Evolutionary conservation across 371 early-diverging fungal species (phyloP).

Genomic region (Syncephalastrum monosporum): DNA sequence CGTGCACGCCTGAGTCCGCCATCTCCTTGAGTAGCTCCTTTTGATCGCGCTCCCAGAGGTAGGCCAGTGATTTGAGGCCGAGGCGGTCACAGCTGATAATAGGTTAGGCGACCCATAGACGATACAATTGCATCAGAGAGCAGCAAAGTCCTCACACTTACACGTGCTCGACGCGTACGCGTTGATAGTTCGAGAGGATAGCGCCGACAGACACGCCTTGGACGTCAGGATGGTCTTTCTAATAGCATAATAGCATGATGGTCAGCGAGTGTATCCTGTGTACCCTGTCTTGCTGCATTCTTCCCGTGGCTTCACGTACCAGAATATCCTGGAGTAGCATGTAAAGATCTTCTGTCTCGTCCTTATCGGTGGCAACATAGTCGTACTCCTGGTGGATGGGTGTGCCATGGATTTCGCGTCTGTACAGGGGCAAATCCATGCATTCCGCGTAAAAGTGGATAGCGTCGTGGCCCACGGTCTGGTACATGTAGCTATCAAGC

Average conservation of each 20-base stretch:
- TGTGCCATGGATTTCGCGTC: conserved; percentile 73
- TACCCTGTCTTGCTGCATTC: no score
- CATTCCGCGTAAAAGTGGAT: conserved; percentile 85
- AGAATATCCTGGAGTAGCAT: conserved; percentile 68
- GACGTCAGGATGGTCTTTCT: conserved; percentile 75
- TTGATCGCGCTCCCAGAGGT: conserved; percentile 95
- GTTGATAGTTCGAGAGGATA: conserved; percentile 97
- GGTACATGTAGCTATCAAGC: conserved; percentile 98
- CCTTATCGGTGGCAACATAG: conserved; percentile 61
- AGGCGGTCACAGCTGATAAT: conserved; percentile 75
- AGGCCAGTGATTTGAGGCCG: conserved; percentile 83
- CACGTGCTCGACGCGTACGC: conserved; percentile 96
- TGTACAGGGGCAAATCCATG: conserved; percentile 89
- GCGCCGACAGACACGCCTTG: conserved; percentile 97
- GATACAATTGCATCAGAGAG: neutral
- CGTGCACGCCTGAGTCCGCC: conserved; percentile 83
- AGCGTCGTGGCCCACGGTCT: conserved; percentile 97
- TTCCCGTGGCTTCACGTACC: conserved; percentile 25
- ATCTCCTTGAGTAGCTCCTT: conserved; percentile 86
- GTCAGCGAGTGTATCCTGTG: no score
- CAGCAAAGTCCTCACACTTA: conserved; percentile 29
- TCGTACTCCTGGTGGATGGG: conserved; percentile 71
- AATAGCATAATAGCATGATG: conserved; percentile 20
- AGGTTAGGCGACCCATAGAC: neutral
- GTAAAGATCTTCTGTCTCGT: conserved; percentile 99